Percentiles rank a stretch among this genome's conserved stretches.
Conservation (phyloP, 2,329 filamentous ascomycete species). For the Hirsutella thompsonii region DNA sequence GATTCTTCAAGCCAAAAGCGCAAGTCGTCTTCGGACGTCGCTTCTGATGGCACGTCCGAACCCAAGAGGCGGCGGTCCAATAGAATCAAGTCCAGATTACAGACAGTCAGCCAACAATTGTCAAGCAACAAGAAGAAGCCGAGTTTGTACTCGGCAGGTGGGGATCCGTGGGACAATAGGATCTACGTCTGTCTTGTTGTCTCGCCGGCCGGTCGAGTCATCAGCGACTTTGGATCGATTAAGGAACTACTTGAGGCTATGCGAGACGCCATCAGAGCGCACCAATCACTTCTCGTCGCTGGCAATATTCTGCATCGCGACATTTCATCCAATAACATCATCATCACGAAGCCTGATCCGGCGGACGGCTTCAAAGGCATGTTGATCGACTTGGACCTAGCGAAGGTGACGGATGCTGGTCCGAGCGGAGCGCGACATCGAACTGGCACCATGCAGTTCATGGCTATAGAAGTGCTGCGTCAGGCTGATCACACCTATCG, state of each 20-base stretch:
- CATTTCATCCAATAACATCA: neutral
- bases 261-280: constrained; percentile 4
- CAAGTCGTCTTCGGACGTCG: constrained; percentile 1
- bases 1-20: neutral
- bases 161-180: constrained; percentile 3
- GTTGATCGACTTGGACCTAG: constrained; percentile 9
- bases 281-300: constrained; percentile 2
- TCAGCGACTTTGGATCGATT: constrained; percentile 2
- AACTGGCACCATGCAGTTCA: no score
- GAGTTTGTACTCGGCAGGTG: neutral
- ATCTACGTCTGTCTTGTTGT: constrained; percentile 3
- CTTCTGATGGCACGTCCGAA: no score
- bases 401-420: no score
- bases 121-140: neutral
- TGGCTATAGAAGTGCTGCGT: no score
- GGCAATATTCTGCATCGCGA: neutral
- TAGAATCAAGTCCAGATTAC: constrained; percentile 1
- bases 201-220: constrained; percentile 5
- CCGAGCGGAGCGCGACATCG: no score
- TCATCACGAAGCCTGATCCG: neutral
- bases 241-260: constrained; percentile 1
- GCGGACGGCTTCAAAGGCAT: constrained; percentile 12
- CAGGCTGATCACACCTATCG: constrained; percentile 12
- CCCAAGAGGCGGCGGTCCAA: constrained; percentile 2
- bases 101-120: constrained; percentile 1